Percentiles rank a stretch among this genome's conserved stretches.
Evolutionary conservation across 345 rosid genomes (phyloP).

Genomic region (Syzygium jambos): DNA sequence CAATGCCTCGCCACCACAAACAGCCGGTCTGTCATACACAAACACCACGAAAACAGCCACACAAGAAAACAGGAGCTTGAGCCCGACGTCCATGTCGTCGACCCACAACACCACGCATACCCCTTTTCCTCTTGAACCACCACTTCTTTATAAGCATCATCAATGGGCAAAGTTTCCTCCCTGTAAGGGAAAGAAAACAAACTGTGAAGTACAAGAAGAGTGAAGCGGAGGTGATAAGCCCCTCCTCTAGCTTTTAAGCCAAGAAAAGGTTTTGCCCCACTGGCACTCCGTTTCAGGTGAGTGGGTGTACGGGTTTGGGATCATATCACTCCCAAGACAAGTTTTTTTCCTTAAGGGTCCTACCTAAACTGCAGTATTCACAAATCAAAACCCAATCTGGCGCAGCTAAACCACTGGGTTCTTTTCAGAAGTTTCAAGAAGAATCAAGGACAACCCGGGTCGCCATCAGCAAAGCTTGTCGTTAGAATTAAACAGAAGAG

Average conservation of each 20-base stretch:
- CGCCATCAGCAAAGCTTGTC: not conserved
- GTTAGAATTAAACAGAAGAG: not conserved
- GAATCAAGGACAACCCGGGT: not conserved
- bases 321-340: not conserved
- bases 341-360: not conserved
- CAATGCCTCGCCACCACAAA: not conserved
- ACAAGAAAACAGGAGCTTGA: not conserved
- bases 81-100: conserved; percentile 4
- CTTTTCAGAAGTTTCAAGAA: not conserved
- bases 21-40: not conserved
- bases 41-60: not conserved
- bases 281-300: not conserved
- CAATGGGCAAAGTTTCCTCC: not conserved
- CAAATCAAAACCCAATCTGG: not conserved
- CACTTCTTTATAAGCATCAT: not conserved
- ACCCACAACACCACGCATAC: not conserved
- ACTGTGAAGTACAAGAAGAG: not conserved
- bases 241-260: conserved; percentile 7
- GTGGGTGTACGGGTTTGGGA: not conserved
- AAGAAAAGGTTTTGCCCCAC: not conserved
- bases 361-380: not conserved
- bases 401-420: not conserved
- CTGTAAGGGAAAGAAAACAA: not conserved
- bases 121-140: not conserved
- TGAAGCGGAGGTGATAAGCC: conserved; percentile 1